Base-by-base conservation (phyloP, 768 basidiomycete genomes). In the Postia placenta region DNA sequence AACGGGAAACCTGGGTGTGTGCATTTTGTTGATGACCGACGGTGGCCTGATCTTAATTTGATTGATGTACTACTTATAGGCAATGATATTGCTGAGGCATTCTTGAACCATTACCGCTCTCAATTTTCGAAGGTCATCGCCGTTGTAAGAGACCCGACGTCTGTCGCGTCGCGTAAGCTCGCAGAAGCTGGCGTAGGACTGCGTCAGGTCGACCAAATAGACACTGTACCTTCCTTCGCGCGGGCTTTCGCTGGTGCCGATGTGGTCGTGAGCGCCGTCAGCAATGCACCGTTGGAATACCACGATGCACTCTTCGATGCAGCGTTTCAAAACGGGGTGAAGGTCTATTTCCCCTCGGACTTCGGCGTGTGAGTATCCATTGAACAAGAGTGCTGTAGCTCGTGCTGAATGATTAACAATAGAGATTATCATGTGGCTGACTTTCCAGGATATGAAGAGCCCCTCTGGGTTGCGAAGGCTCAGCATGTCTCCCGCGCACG, bases 281-380 rank as follows among this genome's bases (percentile, higher is more conserved):
- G 38, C 14, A 22, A 27, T 5, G 25, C 12, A 0, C 28, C 50
- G n/a, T 20, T 12, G 11, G 51, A 28, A 4, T 36, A 27, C 17
- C 36, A 37, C 23, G 42, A 57, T 38, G 51, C 37, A 5, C 23
- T 59, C 38, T 27, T 49, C 15, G 43, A 49, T 0, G 53, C 47
- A 0, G 50, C 53, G 11, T 23, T 59, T 4, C 27, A 50, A 19
- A 41, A 24, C 24, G 53, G 58, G 11, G 55, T 46, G 24, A 52
- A 51, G 53, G 58, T 56, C 28, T 59, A 52, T 38, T 59, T 55
- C 45, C 49, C 53, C 25, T 49, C 51, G 47, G 58, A 59, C 39
- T 59, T 46, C 22, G 55, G 54, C 4, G 39, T 41, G 54, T 58
- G 26, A 40, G 54, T 45, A n/a, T 30, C 20, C 24, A n/a, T 19